Evolutionary conservation across 176 grass and related monocot species (phyloP).

Genomic region (sorghum (Sorghum bicolor)): Sorghum_bicolor_NCBIv3 NC_012879.2:60836501-60837000

Average conservation of each 20-base stretch:
- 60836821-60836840: slow-evolving; percentile 90
- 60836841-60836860: slow-evolving; percentile 92
- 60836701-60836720: rapidly evolving
- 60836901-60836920: background rate
- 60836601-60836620: slow-evolving; percentile 64
- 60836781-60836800: slow-evolving; percentile 30
- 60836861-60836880: slow-evolving; percentile 83
- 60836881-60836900: slow-evolving; percentile 70
- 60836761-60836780: slow-evolving; percentile 13
- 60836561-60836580: slow-evolving; percentile 38
- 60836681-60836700: background rate
- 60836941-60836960: too few species aligned
- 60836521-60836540: background rate
- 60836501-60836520: background rate
- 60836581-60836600: slow-evolving; percentile 74
- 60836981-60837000: background rate
- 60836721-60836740: background rate
- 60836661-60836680: background rate
- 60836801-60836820: slow-evolving; percentile 56
- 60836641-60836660: slow-evolving; percentile 73
- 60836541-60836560: background rate
- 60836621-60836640: slow-evolving; percentile 79
- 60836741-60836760: background rate
- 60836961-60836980: background rate
- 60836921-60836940: too few species aligned